phyloP scores from a whole-genome alignment of 2,329 filamentous ascomycete genomes.

The Ramularia endophylla region DNA sequence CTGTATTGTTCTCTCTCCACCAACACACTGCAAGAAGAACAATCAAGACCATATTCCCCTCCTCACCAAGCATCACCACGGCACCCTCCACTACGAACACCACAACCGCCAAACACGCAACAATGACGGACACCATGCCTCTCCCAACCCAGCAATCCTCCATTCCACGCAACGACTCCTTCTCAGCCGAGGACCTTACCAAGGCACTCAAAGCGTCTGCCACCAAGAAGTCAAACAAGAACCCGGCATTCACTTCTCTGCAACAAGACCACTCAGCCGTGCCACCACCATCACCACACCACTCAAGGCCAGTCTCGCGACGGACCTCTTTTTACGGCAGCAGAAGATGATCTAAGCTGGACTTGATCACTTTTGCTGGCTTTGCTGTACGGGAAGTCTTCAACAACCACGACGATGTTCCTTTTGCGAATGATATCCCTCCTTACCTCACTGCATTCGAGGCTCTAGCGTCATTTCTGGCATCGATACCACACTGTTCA shows the following conservation, averaged over 20 bases:
- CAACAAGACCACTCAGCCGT: conserved; percentile 24
- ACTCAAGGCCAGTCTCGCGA: conserved; percentile 19
- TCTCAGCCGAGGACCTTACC: conserved; percentile 30
- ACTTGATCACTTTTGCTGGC: conserved; percentile 5
- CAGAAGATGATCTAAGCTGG: conserved; percentile 18
- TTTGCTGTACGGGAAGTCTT: no score
- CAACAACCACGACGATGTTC: no score
- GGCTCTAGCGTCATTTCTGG: no score
- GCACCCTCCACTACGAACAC: conserved; percentile 2
- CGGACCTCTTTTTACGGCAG: conserved; percentile 21
- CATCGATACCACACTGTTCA: no score
- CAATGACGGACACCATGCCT: conserved; percentile 32
- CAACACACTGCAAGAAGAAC: no score
- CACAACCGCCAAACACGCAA: conserved; percentile 6
- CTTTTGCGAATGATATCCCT: no score
- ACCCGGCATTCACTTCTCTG: conserved; percentile 25
- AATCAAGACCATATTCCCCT: neutral
- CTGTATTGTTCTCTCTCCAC: no score
- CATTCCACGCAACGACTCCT: conserved; percentile 32
- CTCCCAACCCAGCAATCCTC: conserved; percentile 17
- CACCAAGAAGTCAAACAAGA: conserved; percentile 27
- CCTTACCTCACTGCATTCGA: no score
- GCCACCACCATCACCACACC: conserved; percentile 28
- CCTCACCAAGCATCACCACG: neutral
- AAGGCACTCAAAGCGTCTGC: conserved; percentile 30